A percentile compares a stretch with the other conserved stretches of the same genome.
These are phyloP conservation scores for Cyberlindnera euphorbiiphila DNA, from an alignment of 805 yeast genomes.

Conservation along the genomic window DNA sequence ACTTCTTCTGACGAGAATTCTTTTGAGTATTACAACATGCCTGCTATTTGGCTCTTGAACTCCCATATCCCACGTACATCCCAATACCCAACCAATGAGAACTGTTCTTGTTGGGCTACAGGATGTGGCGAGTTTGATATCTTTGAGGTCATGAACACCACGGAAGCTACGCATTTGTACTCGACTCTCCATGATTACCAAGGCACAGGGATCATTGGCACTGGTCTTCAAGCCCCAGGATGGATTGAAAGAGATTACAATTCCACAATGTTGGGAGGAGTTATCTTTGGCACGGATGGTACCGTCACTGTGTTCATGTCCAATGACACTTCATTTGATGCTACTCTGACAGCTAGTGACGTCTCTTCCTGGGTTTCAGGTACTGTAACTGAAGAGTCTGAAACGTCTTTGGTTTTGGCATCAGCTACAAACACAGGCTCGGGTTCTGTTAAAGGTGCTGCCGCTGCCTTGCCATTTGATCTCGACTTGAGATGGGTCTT, in stretches of 20 bases:
- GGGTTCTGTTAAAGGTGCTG: conserved; percentile 21
- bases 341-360: conserved; percentile 40
- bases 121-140: conserved; percentile 81
- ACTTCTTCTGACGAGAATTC: conserved; percentile 30
- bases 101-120: conserved; percentile 72
- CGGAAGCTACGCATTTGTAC: conserved; percentile 51
- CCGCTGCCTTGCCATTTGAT: conserved; percentile 11
- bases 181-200: conserved; percentile 76
- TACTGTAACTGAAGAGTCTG: conserved; percentile 29
- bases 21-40: conserved; percentile 48
- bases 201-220: conserved; percentile 57
- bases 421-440: conserved; percentile 37
- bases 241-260: conserved; percentile 51
- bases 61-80: conserved; percentile 73
- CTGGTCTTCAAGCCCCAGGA: conserved; percentile 57
- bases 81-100: conserved; percentile 56
- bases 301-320: conserved; percentile 58
- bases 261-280: conserved; percentile 65
- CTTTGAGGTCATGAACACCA: conserved; percentile 66
- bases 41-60: conserved; percentile 75
- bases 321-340: conserved; percentile 46
- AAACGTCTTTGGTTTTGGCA: conserved; percentile 29
- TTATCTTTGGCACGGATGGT: conserved; percentile 59
- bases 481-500: conserved; percentile 22
- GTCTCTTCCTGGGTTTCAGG: conserved; percentile 43